Evolutionary conservation across 2,329 filamentous ascomycete genomes (phyloP), one percentile per base, ranked within the genome.

Genomic region (Albophoma yamanashiensis): DNA sequence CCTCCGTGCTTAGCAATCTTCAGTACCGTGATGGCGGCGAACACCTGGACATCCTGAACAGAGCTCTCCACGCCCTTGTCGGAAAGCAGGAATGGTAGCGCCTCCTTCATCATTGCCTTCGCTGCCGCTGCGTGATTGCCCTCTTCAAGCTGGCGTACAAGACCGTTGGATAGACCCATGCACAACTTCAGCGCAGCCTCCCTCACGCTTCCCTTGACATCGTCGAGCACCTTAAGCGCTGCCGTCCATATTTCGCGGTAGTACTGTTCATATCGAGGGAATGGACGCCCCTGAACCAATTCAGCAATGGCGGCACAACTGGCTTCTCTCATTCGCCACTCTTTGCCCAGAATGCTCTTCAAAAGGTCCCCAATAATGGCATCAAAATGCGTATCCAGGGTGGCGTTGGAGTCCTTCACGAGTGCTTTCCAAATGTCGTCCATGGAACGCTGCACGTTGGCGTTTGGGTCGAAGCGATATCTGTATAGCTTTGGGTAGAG

Each of bases 361-460:
- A 99, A 78, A 8, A 97, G 77, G 70, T 99, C 94, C 12, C 87
- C 80, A 78, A 99, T 88, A 67, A 99, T 97, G 11, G 85, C 84
- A 64, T 96, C 89, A 69, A 97, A 97, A 72, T 97, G 83, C 22
- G 81, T 78, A 64, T 94, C 87, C 52, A 97, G 83, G 0, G 89
- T 89, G 0, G 82, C 80, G 22, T 84, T 86, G 1, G 91, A 84
- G 66, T 97, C 92, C 69, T 95, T 96, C 59, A 97, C 92, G n/a
- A 99, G 77, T 0, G 93, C 88, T 67, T 89, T 92, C 94, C 94
- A 99, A 65, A 99, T 97, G 63, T 95, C 91, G 60, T 96, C 92
- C 94, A 99, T 99, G 0, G 93, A 96, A 56, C 87, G 83, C 70
- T 93, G 91, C 15, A 97, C 94, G 64, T 96, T 96, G 2, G 87